Evolutionary conservation across 2,329 filamentous ascomycete species (phyloP).

Genomic region (Tolypocladium cylindrosporum): DNA sequence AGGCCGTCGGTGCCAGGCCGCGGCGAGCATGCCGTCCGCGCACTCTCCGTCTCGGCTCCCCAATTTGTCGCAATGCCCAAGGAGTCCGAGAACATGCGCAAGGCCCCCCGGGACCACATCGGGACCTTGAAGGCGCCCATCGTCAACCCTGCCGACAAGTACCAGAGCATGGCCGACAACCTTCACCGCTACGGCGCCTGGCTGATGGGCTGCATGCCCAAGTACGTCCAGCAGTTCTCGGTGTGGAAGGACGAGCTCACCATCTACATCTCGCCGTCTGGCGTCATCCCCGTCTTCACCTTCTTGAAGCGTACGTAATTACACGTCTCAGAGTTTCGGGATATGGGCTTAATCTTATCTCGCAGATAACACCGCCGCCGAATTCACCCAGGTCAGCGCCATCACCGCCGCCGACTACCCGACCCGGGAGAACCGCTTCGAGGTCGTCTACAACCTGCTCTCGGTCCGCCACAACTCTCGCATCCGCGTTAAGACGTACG

Average conservation of each 20-base stretch:
- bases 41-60: conserved; percentile 39
- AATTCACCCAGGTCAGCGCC: conserved; percentile 88
- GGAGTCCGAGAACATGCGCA: conserved; percentile 57
- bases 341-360: background rate
- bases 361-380: conserved; percentile 87
- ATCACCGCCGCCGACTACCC: conserved; percentile 95
- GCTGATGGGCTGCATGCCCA: conserved; percentile 91
- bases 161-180: conserved; percentile 73
- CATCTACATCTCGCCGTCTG: conserved; percentile 81
- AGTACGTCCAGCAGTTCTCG: conserved; percentile 98
- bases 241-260: conserved; percentile 99
- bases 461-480: conserved; percentile 93
- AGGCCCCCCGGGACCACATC: conserved; percentile 45
- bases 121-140: conserved; percentile 66
- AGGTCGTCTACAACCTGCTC: conserved; percentile 95
- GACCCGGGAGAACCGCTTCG: conserved; percentile 89
- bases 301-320: conserved; percentile 68
- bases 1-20: conserved; percentile 32
- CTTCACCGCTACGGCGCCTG: conserved; percentile 94
- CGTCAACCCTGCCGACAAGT: conserved; percentile 90
- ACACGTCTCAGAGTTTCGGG: background rate
- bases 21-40: conserved; percentile 31
- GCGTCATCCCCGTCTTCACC: conserved; percentile 81
- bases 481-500: conserved; percentile 97
- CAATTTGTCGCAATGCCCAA: conserved; percentile 46